A percentile compares a stretch with the other conserved stretches of the same genome.
These are phyloP conservation scores for Phlegmacium glaucopus DNA, from an alignment of 768 basidiomycete species.

Conservation along the genomic window DNA sequence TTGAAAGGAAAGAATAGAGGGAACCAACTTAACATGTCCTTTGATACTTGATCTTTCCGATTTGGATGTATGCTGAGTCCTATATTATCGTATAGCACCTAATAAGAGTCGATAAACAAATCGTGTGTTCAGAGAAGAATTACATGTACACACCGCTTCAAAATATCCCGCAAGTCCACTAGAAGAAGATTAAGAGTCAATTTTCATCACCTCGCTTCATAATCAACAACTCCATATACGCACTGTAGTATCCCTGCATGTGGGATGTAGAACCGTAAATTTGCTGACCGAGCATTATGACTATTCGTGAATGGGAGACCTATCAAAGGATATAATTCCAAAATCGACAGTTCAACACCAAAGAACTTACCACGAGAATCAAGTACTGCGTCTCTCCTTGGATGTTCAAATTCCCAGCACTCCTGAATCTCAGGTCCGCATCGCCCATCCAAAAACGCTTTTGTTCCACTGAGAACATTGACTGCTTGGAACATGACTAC, in stretches of 20 bases:
- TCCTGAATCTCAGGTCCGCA: conserved; percentile 88
- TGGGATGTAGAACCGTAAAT: conserved; percentile 87
- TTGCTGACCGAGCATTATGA: conserved; percentile 89
- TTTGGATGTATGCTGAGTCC: conserved; percentile 94
- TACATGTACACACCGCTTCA: conserved; percentile 55
- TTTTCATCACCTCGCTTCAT: not conserved
- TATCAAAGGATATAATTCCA: conserved; percentile 22
- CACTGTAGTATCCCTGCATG: conserved; percentile 88
- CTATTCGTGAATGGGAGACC: conserved; percentile 93
- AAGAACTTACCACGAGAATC: conserved; percentile 61
- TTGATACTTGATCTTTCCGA: conserved; percentile 79
- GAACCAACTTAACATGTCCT: conserved; percentile 99
- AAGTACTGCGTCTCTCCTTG: conserved; percentile 72
- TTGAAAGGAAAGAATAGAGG: conserved; percentile 95
- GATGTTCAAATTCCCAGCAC: conserved; percentile 98
- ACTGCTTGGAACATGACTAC: conserved; percentile 98
- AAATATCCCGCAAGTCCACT: conserved; percentile 95
- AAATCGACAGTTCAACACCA: not conserved
- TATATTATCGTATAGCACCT: conserved; percentile 80
- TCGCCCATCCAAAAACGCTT: conserved; percentile 50
- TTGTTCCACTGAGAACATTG: conserved; percentile 83
- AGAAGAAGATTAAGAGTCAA: conserved; percentile 3
- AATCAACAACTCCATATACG: conserved; percentile 13
- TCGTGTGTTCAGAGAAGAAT: not conserved
- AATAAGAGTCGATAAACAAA: conserved; percentile 3